Conservation (phyloP, 768 basidiomycete species). For the Gymnopilus junonius region DNA sequence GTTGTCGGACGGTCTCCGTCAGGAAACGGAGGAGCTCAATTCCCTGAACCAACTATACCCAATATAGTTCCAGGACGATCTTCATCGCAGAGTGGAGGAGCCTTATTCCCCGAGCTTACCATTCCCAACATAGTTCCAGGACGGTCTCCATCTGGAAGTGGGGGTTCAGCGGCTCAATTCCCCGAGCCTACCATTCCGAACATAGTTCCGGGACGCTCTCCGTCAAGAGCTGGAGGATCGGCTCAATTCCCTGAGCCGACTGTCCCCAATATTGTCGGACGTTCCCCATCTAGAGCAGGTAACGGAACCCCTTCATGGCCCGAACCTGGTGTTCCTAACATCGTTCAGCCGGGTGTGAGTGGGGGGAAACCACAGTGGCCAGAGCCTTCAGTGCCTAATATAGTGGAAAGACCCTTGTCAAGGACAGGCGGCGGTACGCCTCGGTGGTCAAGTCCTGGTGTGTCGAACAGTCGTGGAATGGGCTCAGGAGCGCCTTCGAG, state of each 20-base stretch:
- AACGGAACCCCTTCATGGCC: not conserved
- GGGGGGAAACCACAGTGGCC: not conserved
- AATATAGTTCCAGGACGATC: not conserved
- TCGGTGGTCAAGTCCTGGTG: conserved; percentile 4
- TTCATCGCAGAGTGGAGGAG: not conserved
- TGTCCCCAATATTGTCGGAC: not conserved
- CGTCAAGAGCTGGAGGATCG: not conserved
- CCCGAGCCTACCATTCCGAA: not conserved
- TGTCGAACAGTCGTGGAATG: not conserved
- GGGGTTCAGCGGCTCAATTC: not conserved
- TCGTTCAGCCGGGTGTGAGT: too few species aligned
- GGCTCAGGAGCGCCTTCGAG: not conserved
- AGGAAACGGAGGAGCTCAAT: not conserved
- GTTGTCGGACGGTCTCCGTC: not conserved
- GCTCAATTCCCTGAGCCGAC: not conserved
- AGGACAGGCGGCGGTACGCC: not conserved
- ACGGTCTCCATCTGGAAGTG: not conserved
- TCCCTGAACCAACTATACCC: not conserved
- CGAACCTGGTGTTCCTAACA: not conserved
- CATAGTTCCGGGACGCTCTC: not conserved
- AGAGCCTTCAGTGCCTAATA: not conserved
- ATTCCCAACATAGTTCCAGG: conserved; percentile 1
- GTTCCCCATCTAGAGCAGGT: not conserved
- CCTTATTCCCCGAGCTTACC: not conserved
- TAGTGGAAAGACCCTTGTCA: not conserved